These are phyloP conservation scores for Pichia kudriavzevii DNA, from an alignment of 1,139 yeast species.

Conservation along the genomic window DNA sequence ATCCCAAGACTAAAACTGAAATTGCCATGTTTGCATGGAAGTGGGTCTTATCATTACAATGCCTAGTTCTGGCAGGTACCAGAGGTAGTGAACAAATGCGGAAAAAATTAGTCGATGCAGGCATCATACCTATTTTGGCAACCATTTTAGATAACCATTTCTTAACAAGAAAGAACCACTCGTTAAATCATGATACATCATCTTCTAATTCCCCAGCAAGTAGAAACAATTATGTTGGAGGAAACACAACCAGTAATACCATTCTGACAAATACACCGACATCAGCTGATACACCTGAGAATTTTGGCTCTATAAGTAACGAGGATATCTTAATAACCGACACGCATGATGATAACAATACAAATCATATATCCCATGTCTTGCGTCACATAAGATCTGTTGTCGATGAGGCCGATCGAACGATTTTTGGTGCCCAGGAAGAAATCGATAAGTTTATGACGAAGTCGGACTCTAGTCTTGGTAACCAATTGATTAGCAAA, in stretches of 20 bases:
- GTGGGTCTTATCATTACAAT: slow-evolving; percentile 93
- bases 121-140: slow-evolving; percentile 82
- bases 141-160: slow-evolving; percentile 82
- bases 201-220: slow-evolving; percentile 8
- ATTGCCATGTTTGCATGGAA: slow-evolving; percentile 64
- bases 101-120: slow-evolving; percentile 83
- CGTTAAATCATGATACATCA: too few species aligned
- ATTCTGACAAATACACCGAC: too few species aligned
- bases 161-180: slow-evolving; percentile 20
- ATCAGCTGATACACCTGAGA: too few species aligned
- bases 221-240: too few species aligned
- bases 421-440: slow-evolving; percentile 20
- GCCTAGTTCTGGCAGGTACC: slow-evolving; percentile 84
- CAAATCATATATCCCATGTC: too few species aligned
- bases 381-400: too few species aligned
- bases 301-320: too few species aligned
- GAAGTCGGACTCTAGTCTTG: too few species aligned
- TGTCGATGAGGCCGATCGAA: too few species aligned
- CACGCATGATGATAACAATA: too few species aligned
- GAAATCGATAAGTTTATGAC: slow-evolving; percentile 18
- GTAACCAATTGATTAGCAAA: neutral
- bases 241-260: too few species aligned
- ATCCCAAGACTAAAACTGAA: slow-evolving; percentile 39
- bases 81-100: slow-evolving; percentile 85
- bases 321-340: too few species aligned